Evolutionary conservation across 495 filamentous ascomycete genomes (phyloP).

Genomic region (Podospora pseudoanserina): DNA sequence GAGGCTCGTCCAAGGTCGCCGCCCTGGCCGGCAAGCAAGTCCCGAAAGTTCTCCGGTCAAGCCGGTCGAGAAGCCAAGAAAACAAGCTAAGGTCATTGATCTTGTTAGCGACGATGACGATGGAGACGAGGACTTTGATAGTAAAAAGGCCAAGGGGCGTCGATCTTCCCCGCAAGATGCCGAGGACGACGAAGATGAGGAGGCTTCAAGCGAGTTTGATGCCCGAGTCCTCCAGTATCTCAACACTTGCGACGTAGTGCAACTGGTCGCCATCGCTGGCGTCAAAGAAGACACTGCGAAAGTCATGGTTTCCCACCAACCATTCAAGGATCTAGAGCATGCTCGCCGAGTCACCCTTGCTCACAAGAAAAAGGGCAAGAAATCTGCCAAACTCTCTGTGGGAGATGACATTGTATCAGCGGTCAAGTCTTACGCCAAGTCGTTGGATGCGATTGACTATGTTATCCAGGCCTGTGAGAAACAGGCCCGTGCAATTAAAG

Average conservation of each 20-base stretch:
- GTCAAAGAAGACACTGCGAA: slow-evolving; percentile 64
- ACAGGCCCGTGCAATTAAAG: slow-evolving; percentile 63
- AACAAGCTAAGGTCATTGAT: slow-evolving; percentile 22
- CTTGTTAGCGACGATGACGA: slow-evolving; percentile 30
- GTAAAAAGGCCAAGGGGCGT: slow-evolving; percentile 11
- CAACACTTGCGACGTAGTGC: slow-evolving; percentile 68
- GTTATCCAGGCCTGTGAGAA: slow-evolving; percentile 69
- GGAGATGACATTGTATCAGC: slow-evolving; percentile 41
- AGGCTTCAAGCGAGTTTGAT: slow-evolving; percentile 12
- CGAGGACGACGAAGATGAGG: slow-evolving; percentile 10
- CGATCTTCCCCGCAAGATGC: slow-evolving; percentile 15
- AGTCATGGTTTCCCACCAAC: slow-evolving; percentile 62
- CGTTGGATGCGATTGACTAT: slow-evolving; percentile 65
- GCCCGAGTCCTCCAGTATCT: slow-evolving; percentile 69
- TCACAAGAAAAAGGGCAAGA: slow-evolving; percentile 37
- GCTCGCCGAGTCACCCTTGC: slow-evolving; percentile 58
- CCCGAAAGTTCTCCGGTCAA: slow-evolving; percentile 22
- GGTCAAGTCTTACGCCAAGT: slow-evolving; percentile 30
- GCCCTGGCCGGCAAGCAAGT: slow-evolving; percentile 14
- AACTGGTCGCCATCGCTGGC: slow-evolving; percentile 73
- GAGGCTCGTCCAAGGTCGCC: slow-evolving; percentile 32
- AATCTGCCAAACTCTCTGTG: slow-evolving; percentile 33
- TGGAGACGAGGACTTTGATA: slow-evolving; percentile 24
- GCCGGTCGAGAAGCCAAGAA: slow-evolving; percentile 6
- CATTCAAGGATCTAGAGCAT: slow-evolving; percentile 60